Conservation (phyloP, 768 basidiomycete genomes). For the Tremella mesenterica region DNA sequence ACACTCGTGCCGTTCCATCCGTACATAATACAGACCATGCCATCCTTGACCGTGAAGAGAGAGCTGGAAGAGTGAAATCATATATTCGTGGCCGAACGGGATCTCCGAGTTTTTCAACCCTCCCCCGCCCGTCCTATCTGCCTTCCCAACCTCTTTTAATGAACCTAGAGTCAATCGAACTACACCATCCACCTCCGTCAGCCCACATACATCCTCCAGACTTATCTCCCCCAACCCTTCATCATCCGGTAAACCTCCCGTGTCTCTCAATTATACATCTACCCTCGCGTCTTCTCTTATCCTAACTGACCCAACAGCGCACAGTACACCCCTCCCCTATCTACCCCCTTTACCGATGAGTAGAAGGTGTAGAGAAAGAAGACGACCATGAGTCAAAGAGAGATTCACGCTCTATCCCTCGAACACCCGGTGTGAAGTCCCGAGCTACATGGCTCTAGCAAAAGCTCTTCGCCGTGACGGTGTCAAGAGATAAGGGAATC, state of each 20-base stretch:
- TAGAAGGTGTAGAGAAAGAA: too few species aligned
- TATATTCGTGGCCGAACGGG: conserved; percentile 24
- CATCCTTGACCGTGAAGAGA: not conserved
- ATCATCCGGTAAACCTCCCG: not conserved
- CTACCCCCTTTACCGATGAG: too few species aligned
- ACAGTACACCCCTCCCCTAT: too few species aligned
- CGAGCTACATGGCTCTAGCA: conserved; percentile 25
- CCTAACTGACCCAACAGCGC: not conserved
- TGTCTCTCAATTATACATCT: not conserved
- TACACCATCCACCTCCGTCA: not conserved
- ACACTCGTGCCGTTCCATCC: not conserved
- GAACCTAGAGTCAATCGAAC: not conserved
- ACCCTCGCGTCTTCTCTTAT: not conserved
- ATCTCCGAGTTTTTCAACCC: conserved; percentile 19
- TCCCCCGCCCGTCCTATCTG: conserved; percentile 11
- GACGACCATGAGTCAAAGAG: too few species aligned
- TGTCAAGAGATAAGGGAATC: not conserved
- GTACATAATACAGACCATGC: not conserved
- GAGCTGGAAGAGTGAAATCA: not conserved
- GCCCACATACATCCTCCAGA: not conserved
- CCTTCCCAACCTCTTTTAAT: not conserved
- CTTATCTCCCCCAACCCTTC: not conserved
- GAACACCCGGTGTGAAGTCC: conserved; percentile 19
- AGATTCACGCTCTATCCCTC: too few species aligned
- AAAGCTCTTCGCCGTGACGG: conserved; percentile 14